Evolutionary conservation across 495 filamentous ascomycete genomes (phyloP).

Genomic region (Diplogelasinospora grovesii): DNA sequence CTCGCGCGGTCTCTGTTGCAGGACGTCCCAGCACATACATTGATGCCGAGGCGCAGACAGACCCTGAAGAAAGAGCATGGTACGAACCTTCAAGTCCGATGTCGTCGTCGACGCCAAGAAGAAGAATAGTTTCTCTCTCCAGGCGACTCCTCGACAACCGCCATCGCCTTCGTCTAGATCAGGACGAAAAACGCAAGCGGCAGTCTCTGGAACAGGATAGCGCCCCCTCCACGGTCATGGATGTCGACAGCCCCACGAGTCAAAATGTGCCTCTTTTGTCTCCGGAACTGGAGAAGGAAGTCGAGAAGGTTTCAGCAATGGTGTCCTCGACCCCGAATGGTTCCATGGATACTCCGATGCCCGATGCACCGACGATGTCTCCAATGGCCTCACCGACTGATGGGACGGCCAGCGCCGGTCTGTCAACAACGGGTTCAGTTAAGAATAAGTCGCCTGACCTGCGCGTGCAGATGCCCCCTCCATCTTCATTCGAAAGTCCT

Average conservation of each 20-base stretch:
- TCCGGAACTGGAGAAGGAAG: constrained; percentile 13
- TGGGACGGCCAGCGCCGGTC: constrained; percentile 7
- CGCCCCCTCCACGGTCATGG: constrained; percentile 23
- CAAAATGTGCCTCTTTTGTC: constrained; percentile 11
- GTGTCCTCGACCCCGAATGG: constrained; percentile 7
- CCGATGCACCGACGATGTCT: constrained; percentile 15
- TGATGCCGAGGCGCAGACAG: constrained; percentile 45
- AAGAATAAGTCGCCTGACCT: constrained; percentile 40
- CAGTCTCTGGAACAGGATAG: constrained; percentile 11
- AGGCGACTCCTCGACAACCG: constrained; percentile 43
- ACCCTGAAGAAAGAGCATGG: constrained; percentile 40
- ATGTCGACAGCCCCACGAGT: constrained; percentile 25
- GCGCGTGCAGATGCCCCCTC: constrained; percentile 45
- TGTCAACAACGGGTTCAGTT: constrained; percentile 5
- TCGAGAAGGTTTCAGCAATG: constrained; percentile 5
- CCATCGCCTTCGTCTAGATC: constrained; percentile 31
- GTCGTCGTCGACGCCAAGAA: constrained; percentile 30
- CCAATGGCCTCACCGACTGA: constrained; percentile 4
- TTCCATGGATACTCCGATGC: constrained; percentile 18
- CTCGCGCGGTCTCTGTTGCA: constrained; percentile 26
- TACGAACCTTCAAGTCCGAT: constrained; percentile 22
- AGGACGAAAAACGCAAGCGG: constrained; percentile 23
- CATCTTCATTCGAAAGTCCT: constrained; percentile 31
- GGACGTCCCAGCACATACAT: constrained; percentile 34
- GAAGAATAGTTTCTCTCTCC: constrained; percentile 37